phyloP scores from a whole-genome alignment of 2,329 filamentous ascomycete species.

The Neofusicoccum parvum region DNA sequence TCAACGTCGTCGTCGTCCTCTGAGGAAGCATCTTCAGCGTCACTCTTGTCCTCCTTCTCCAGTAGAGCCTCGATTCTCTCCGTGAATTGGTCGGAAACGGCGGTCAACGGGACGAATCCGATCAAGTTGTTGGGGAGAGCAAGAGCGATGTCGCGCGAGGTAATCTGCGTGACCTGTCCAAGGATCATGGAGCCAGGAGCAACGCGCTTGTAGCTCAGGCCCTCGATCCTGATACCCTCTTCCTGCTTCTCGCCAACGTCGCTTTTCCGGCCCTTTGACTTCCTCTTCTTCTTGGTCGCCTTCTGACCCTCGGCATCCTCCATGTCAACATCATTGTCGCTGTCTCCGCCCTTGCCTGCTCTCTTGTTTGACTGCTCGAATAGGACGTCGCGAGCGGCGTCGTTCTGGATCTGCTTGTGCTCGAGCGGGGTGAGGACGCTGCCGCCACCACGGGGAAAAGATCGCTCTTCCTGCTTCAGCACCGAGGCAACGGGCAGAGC shows the following conservation, averaged over 20 bases:
- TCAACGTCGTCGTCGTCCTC: slow-evolving; percentile 65
- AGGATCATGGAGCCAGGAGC: slow-evolving; percentile 84
- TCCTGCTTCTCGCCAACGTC: slow-evolving; percentile 48
- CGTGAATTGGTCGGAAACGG: slow-evolving; percentile 81
- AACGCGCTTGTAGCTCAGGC: slow-evolving; percentile 88
- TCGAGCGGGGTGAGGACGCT: slow-evolving; percentile 90
- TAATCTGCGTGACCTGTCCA: slow-evolving; percentile 82
- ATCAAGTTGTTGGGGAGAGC: slow-evolving; percentile 90
- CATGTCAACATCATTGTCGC: slow-evolving; percentile 46
- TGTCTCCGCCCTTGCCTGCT: slow-evolving; percentile 57
- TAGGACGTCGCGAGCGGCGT: slow-evolving; percentile 88
- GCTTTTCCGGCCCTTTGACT: slow-evolving; percentile 47
- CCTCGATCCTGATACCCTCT: slow-evolving; percentile 70
- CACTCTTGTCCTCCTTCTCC: slow-evolving; percentile 61
- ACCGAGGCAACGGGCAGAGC: slow-evolving; percentile 43
- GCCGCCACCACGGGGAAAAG: slow-evolving; percentile 90
- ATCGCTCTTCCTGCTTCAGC: slow-evolving; percentile 75
- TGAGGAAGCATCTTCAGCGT: slow-evolving; percentile 52
- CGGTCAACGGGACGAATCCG: slow-evolving; percentile 87
- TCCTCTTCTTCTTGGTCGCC: slow-evolving; percentile 58
- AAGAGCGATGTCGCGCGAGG: slow-evolving; percentile 74
- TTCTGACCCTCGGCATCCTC: slow-evolving; percentile 45
- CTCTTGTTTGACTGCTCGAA: slow-evolving; percentile 77
- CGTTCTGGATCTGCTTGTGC: slow-evolving; percentile 92
- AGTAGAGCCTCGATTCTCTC: slow-evolving; percentile 70